Conservation (phyloP, 2,329 filamentous ascomycete species). For the Cladosporium cucumerinum region DNA sequence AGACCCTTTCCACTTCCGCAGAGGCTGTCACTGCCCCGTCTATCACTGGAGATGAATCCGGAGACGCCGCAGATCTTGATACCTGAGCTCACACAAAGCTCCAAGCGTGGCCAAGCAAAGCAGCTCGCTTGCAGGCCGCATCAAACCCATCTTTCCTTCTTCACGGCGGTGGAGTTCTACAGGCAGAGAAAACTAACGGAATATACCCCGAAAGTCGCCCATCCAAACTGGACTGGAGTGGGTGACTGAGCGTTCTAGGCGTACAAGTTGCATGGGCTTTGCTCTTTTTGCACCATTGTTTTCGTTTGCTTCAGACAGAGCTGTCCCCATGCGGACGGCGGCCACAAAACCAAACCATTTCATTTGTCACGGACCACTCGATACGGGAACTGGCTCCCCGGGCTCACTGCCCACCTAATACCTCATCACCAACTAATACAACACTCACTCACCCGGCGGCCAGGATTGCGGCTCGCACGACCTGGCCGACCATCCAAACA, state of each 20-base stretch:
- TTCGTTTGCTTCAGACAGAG: conserved; percentile 3
- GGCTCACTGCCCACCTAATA: conserved; percentile 7
- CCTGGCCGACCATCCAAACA: background rate
- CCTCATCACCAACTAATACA: conserved; percentile 4
- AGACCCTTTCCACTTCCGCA: background rate
- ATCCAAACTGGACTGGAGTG: conserved; percentile 11
- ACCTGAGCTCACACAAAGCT: background rate
- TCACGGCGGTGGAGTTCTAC: conserved; percentile 15
- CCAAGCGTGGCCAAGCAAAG: conserved; percentile 11
- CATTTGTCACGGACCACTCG: conserved; percentile 7
- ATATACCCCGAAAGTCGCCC: conserved; percentile 15
- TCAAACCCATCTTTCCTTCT: conserved; percentile 15
- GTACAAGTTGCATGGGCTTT: conserved; percentile 15
- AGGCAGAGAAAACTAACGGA: conserved; percentile 16
- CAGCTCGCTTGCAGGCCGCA: conserved; percentile 7
- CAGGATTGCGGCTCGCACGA: background rate
- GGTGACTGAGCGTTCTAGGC: conserved; percentile 15
- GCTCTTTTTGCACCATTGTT: conserved; percentile 9
- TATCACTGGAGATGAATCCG: background rate
- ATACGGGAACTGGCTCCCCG: background rate
- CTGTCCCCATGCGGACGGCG: background rate
- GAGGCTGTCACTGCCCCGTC: background rate
- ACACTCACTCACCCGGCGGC: background rate
- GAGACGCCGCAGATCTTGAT: background rate
- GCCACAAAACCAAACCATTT: conserved; percentile 6